Percentiles rank a stretch among this genome's conserved stretches.
Conservation (phyloP, 1,284 basidiomycete genomes). For the Moesziomyces parantarcticus region DNA sequence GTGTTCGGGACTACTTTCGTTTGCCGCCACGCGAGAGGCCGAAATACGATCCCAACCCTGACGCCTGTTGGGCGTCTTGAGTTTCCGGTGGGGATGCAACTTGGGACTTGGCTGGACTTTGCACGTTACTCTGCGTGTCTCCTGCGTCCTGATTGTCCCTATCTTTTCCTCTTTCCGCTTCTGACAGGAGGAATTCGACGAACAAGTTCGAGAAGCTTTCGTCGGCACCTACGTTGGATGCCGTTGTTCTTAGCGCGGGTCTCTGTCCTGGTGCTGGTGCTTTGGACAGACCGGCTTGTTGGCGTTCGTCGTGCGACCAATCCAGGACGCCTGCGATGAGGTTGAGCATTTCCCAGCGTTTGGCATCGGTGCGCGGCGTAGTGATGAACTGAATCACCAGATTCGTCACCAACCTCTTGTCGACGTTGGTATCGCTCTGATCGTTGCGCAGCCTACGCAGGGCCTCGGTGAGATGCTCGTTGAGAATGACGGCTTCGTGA, state of each 20-base stretch:
- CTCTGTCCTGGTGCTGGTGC: not conserved
- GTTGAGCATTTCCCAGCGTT: constrained; percentile 95
- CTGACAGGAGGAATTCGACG: constrained; percentile 65
- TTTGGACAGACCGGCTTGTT: constrained; percentile 84
- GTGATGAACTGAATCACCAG: constrained; percentile 90
- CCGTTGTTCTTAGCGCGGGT: not conserved
- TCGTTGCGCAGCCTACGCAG: constrained; percentile 88
- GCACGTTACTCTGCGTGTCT: constrained; percentile 5
- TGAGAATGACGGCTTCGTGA: constrained; percentile 85
- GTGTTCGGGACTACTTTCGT: not conserved
- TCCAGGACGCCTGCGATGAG: constrained; percentile 87
- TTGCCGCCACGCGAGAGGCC: constrained; percentile 19
- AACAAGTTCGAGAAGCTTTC: constrained; percentile 65
- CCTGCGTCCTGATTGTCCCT: no score
- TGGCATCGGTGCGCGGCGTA: constrained; percentile 88
- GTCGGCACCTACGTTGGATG: constrained; percentile 26
- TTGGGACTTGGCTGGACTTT: constrained; percentile 3
- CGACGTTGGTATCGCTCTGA: constrained; percentile 87
- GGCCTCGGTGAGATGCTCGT: constrained; percentile 97
- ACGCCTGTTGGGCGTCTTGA: not conserved
- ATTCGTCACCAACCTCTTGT: constrained; percentile 90
- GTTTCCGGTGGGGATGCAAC: not conserved
- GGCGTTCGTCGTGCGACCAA: constrained; percentile 89
- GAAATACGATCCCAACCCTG: constrained; percentile 25
- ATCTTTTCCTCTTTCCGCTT: constrained; percentile 51